A percentile compares a stretch with the other conserved stretches of the same genome.
These are phyloP conservation scores for Periconia macrospinosa DNA, from an alignment of 2,329 filamentous ascomycete species.

Conservation along the genomic window DNA sequence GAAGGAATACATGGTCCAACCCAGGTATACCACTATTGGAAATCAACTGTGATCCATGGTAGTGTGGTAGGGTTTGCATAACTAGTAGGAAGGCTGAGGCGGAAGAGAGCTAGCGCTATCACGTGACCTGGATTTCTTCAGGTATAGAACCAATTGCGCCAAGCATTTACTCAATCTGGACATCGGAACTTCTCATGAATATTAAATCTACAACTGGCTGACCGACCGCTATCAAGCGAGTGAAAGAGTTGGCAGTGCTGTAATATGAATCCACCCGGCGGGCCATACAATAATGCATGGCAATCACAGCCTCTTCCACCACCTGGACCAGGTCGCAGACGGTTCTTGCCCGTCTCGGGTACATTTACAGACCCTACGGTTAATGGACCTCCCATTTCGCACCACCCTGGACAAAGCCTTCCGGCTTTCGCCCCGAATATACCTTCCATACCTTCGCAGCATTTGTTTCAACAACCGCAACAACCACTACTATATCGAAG, in stretches of 20 bases:
- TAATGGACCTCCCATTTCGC: neutral
- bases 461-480: conserved; percentile 14
- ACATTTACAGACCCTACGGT: conserved; percentile 19
- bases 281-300: conserved; percentile 23
- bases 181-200: neutral
- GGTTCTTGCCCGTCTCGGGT: conserved; percentile 21
- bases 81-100: too few relatives aligned
- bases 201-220: conserved; percentile 4
- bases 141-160: neutral
- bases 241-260: neutral
- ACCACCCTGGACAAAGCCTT: neutral
- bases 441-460: conserved; percentile 19
- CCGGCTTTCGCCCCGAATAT: neutral
- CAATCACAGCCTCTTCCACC: conserved; percentile 12
- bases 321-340: conserved; percentile 13
- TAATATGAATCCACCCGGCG: conserved; percentile 24
- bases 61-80: too few relatives aligned
- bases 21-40: too few relatives aligned
- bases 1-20: too few relatives aligned
- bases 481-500: neutral
- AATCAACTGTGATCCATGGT: too few relatives aligned
- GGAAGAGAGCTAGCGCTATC: neutral
- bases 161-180: neutral
- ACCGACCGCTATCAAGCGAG: conserved; percentile 18
- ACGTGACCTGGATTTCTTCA: neutral